Evolutionary conservation across 2,329 filamentous ascomycete genomes (phyloP), one percentile per base, ranked within the genome.

Genomic region (Ophiostoma sp.): DNA sequence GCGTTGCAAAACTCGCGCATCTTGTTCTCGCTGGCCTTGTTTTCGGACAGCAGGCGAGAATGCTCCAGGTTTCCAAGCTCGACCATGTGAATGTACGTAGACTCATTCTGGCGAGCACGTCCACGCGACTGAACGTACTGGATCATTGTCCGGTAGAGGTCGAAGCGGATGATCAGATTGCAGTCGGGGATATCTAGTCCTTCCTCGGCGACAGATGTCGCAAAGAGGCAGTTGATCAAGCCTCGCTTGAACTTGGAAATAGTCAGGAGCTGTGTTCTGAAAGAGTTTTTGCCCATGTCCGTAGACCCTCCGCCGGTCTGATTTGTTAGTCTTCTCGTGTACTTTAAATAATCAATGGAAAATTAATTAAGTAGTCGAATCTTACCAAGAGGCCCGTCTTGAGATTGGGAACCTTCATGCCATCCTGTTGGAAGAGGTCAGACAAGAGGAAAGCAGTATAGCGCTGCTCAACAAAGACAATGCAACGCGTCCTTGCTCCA

Each of bases 91-190:
- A 93, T 84, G 76, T 94, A 97, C 71, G 85, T 87, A 0, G 95
- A 98, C 67, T 89, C 84, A 0, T 79, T 77, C 74, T 92, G 90
- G 52, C 95, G 85, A 12, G 95, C 95, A 67, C 95, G 86, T 0
- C 95, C 95, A 71, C 92, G 86, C 14, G 93, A 97, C 76, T 99
- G 95, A 27, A 98, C 88, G 75, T 97, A 98, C 75, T 96, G 91
- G 66, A 98, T 98, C 77, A 97, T 87, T 0, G 94, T 97, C 11
- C 84, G 83, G 77, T 93, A 97, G 2, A 96, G 84, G 75, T 98
- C 92, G 74, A 97, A 99, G 2, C 93, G 79, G 69, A 90, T 81
- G 42, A 90, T 81, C 0, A 89, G 75, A 71, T 89, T 89, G 76
- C 87, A 90, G 68, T 88, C 85, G 0, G 87, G 87, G 64, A 90